Percentiles rank a stretch among this genome's conserved stretches.
phyloP scores from a whole-genome alignment of 495 filamentous ascomycete species.

The Podospora fimiseda region DNA sequence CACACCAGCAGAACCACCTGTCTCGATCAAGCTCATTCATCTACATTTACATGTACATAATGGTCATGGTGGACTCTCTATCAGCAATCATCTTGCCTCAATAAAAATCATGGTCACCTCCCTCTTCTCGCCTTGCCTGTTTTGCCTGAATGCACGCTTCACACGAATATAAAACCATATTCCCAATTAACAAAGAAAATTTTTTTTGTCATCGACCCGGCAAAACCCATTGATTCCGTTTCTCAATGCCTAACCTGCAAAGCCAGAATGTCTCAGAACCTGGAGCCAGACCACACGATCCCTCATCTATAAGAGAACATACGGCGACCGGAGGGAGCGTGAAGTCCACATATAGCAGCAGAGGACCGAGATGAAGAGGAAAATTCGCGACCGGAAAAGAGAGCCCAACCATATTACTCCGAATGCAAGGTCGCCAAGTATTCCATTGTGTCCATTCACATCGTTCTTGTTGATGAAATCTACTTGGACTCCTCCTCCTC shows the following conservation, averaged over 20 bases:
- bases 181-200: not conserved
- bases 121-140: not conserved
- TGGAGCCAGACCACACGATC: too few relatives aligned
- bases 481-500: conserved; percentile 59
- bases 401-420: conserved; percentile 50
- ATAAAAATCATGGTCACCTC: not conserved
- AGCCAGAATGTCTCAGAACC: conserved; percentile 18
- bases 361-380: conserved; percentile 34
- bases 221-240: conserved; percentile 50
- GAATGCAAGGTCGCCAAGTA: conserved; percentile 49
- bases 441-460: conserved; percentile 34
- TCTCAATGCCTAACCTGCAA: conserved; percentile 50
- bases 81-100: too few relatives aligned
- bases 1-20: too few relatives aligned
- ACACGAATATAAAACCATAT: not conserved
- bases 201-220: conserved; percentile 21
- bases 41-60: too few relatives aligned
- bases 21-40: too few relatives aligned
- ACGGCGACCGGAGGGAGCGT: conserved; percentile 13
- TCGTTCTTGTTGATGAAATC: conserved; percentile 25
- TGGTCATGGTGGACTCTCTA: too few relatives aligned
- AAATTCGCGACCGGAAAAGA: conserved; percentile 43
- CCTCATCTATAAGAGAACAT: conserved; percentile 10
- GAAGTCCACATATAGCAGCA: conserved; percentile 25
- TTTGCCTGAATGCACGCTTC: not conserved